Conservation (phyloP, 441 rosid species). For the Rhodomyrtus psidioides region DNA sequence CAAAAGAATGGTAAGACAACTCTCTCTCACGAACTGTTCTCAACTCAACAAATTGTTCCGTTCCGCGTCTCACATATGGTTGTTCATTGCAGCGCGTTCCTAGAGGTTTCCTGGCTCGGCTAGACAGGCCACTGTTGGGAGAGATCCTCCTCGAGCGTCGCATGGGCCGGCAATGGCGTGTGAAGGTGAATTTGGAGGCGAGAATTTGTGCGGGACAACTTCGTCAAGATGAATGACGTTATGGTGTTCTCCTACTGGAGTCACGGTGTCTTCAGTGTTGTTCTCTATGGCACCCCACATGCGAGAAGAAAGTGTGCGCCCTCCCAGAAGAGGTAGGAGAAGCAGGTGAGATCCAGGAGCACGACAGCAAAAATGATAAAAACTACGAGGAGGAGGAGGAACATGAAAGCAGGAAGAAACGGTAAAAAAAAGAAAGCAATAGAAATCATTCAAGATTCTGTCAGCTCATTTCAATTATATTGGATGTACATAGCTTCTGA, state of each 20-base stretch:
- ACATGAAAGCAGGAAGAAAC: neutral
- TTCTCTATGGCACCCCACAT: constrained; percentile 17
- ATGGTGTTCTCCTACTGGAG: constrained; percentile 29
- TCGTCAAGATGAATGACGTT: constrained; percentile 13
- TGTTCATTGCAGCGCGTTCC: neutral
- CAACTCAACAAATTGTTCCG: neutral
- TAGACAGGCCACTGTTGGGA: neutral
- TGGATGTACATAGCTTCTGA: neutral
- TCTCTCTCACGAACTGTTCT: neutral
- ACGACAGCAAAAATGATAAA: too few relatives aligned
- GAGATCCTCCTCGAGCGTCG: neutral
- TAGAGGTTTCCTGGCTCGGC: neutral
- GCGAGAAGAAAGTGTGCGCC: constrained; percentile 18
- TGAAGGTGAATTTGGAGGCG: neutral
- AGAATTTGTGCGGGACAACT: constrained; percentile 19
- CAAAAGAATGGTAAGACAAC: neutral
- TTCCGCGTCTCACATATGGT: neutral
- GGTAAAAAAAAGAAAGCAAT: neutral
- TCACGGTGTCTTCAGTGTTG: constrained; percentile 19
- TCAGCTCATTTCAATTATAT: neutral
- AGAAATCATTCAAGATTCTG: neutral
- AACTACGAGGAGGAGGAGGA: neutral
- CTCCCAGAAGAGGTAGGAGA: neutral
- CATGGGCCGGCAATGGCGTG: neutral
- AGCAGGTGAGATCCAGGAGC: neutral